Conservation (phyloP, 495 filamentous ascomycete genomes). For the Tuber microsphaerosporum region DNA sequence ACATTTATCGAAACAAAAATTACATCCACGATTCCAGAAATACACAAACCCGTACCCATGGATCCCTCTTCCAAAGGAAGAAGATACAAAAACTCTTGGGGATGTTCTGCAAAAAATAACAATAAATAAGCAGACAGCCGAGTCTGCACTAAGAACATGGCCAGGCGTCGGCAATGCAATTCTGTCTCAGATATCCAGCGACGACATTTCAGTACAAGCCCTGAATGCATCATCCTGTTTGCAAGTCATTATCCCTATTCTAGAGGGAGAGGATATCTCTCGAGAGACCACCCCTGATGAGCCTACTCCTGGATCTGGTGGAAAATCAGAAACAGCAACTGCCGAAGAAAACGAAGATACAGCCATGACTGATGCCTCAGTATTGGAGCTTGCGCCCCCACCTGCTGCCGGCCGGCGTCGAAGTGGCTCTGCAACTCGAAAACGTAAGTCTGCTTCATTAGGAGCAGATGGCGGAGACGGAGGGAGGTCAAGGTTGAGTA, state of each 20-base stretch:
- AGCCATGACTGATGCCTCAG: constrained; percentile 40
- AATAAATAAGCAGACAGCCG: constrained; percentile 42
- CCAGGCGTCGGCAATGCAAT: constrained; percentile 53
- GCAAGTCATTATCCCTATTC: constrained; percentile 40
- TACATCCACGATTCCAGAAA: constrained; percentile 57
- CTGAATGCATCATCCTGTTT: constrained; percentile 43
- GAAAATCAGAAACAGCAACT: constrained; percentile 13
- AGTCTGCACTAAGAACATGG: constrained; percentile 45
- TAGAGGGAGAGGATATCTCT: constrained; percentile 33
- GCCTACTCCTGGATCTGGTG: constrained; percentile 11
- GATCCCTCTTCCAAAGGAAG: constrained; percentile 52
- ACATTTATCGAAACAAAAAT: constrained; percentile 54
- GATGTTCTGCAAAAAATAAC: constrained; percentile 27
- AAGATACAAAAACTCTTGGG: constrained; percentile 27
- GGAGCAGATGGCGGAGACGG: constrained; percentile 31
- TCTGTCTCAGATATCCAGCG: constrained; percentile 46
- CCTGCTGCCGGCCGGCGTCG: constrained; percentile 24
- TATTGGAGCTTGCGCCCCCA: constrained; percentile 13
- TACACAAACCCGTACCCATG: constrained; percentile 72
- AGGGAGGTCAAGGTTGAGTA: constrained; percentile 38
- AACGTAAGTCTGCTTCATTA: constrained; percentile 39
- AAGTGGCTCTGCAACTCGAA: constrained; percentile 38
- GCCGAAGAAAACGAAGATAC: constrained; percentile 41
- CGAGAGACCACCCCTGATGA: constrained; percentile 37
- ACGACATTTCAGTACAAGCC: constrained; percentile 43